These are phyloP conservation scores for Rosa hybrid DNA, from an alignment of 331 rosid species.

Conservation along the genomic window DNA sequence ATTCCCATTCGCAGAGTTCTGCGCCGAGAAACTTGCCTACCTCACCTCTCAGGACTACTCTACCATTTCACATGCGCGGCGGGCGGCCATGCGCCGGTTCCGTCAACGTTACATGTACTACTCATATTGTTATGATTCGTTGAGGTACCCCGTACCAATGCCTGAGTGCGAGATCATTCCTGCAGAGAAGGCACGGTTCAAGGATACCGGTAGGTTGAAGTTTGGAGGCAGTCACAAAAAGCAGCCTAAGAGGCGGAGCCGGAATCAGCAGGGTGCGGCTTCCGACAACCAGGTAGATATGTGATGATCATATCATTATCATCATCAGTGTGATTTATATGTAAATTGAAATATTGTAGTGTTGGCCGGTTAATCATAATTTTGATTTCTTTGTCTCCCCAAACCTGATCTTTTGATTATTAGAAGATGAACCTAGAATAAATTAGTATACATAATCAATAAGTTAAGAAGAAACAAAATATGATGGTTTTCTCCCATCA, in stretches of 20 bases:
- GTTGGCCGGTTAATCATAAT: background rate
- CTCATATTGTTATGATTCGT: conserved; percentile 74
- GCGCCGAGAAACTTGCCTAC: conserved; percentile 30
- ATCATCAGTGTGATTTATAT: background rate
- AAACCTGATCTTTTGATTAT: background rate
- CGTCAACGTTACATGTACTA: conserved; percentile 80
- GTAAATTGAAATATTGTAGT: conserved; percentile 6
- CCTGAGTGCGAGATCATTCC: conserved; percentile 67
- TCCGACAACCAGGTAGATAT: conserved; percentile 25
- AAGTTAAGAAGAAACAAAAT: no score
- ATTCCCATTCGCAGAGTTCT: conserved; percentile 24
- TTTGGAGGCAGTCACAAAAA: conserved; percentile 83
- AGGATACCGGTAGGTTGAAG: conserved; percentile 69
- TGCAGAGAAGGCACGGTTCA: conserved; percentile 57
- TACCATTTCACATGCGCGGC: conserved; percentile 39
- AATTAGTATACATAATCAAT: no score
- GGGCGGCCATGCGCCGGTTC: conserved; percentile 62
- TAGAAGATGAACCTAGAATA: background rate
- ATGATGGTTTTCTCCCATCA: no score
- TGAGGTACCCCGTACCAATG: conserved; percentile 56
- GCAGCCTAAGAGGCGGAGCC: conserved; percentile 50
- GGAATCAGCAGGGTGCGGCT: conserved; percentile 15
- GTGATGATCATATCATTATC: conserved; percentile 18
- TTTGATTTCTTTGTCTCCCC: background rate
- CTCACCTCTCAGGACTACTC: conserved; percentile 56